Base-by-base conservation (phyloP, 306 rosid species). In the Prunus mira region DNA sequence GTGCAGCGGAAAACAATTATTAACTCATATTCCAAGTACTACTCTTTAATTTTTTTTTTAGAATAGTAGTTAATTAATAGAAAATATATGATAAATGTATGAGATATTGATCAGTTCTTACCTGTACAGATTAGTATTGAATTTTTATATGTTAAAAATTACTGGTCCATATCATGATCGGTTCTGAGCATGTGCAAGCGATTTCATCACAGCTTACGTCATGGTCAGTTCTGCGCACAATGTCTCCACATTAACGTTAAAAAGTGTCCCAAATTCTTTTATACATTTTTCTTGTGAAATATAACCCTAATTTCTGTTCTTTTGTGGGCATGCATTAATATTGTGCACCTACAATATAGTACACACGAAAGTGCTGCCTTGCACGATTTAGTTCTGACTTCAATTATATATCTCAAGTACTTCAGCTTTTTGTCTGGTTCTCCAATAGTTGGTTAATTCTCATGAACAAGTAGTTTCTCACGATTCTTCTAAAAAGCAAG, bases 161-260 rank as follows among this genome's bases (percentile, higher is more conserved):
- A 38, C 2, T 7, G 10, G 62, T 56, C 24, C 12, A 11, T 2
- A 1, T 56, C 9, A 38, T 6, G 41, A 34, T 56, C 7, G 12
- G 12, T 56, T 56, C 0, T 20, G 13, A 56, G 8, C 15, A 3
- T 9, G 1, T 10, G 62, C 11, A 20, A 5, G 1, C 2, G 2
- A 56, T 56, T 56, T 1, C 28, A 10, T 20, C 14, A 20, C 6
- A 2, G 0, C 62, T 56, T 56, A 56, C 27, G 12, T 91, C 93
- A 67, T 87, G 89, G 87, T 87, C 0, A 2, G 2, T 38, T 38
- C 9, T 38, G 2, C 9, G 9, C 2, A 38, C 9, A 38, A 7
- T 0, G 9, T 38, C 2, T 38, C 43, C 43, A 38, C 43, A 6
- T 38, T 38, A 38, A 38, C 7, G 43, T 38, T 38, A 38, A 38